Percentiles rank a stretch among this genome's conserved stretches.
Conservation (phyloP, 805 yeast genomes). For the Zygotorulaspora danielsina region DNA sequence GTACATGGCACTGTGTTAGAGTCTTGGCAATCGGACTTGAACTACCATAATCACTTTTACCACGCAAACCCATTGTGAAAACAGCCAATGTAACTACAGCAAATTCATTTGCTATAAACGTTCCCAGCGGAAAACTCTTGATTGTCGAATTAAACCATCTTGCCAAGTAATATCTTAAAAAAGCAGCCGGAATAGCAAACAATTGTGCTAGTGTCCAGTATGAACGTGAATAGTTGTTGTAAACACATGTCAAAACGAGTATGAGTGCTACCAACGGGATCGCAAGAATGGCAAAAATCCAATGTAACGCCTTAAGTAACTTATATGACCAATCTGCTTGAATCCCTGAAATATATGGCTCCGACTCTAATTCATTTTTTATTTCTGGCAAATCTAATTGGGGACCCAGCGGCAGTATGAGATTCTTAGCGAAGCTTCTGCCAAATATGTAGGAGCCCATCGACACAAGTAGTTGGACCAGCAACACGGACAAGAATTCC, state of each 20-base stretch:
- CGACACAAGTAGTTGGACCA: constrained; percentile 60
- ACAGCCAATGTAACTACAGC: constrained; percentile 33
- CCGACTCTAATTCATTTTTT: constrained; percentile 7
- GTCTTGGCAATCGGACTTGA: constrained; percentile 32
- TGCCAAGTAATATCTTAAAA: constrained; percentile 52
- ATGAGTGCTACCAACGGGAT: constrained; percentile 29
- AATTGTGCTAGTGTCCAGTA: constrained; percentile 63
- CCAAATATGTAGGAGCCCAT: constrained; percentile 59
- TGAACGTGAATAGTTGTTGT: constrained; percentile 46
- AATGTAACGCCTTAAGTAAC: constrained; percentile 4
- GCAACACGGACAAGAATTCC: constrained; percentile 61
- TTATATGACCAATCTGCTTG: constrained; percentile 4
- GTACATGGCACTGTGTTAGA: constrained; percentile 45
- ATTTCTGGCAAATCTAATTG: constrained; percentile 3
- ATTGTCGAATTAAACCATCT: constrained; percentile 42
- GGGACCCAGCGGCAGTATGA: constrained; percentile 12
- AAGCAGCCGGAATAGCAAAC: constrained; percentile 71
- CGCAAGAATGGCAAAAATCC: constrained; percentile 6
- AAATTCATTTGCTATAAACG: constrained; percentile 45
- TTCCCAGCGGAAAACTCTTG: constrained; percentile 52
- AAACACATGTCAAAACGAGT: constrained; percentile 31
- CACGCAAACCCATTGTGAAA: constrained; percentile 37
- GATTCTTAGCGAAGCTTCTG: constrained; percentile 38
- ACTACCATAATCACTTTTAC: constrained; percentile 32
- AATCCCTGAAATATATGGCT: constrained; percentile 4